Percentiles rank a stretch among this genome's conserved stretches.
Evolutionary conservation across 2,329 filamentous ascomycete genomes (phyloP).

Genomic region (Cladophialophora bantiana): DNA sequence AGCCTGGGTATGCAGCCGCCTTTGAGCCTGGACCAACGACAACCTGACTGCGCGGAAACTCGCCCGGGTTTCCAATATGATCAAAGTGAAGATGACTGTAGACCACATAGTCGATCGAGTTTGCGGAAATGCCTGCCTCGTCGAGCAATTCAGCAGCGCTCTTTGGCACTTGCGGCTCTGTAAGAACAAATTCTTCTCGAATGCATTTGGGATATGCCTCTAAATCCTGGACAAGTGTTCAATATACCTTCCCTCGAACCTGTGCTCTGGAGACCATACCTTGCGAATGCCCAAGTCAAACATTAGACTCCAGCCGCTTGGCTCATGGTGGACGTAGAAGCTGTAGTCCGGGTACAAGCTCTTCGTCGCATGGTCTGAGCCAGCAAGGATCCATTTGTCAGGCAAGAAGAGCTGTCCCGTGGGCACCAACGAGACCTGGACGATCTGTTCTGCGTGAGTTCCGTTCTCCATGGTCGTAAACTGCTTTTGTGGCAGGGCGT

Average conservation of each 20-base stretch:
- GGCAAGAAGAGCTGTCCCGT: background rate
- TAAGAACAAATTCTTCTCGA: background rate
- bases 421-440: constrained; percentile 1
- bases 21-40: constrained; percentile 63
- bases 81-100: constrained; percentile 45
- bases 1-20: constrained; percentile 55
- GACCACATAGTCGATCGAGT: constrained; percentile 30
- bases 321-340: background rate
- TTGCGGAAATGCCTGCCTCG: constrained; percentile 21
- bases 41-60: constrained; percentile 57
- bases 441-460: background rate
- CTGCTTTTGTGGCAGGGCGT: background rate
- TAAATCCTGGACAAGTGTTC: constrained; percentile 3
- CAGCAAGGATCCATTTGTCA: constrained; percentile 1
- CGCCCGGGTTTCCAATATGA: constrained; percentile 59
- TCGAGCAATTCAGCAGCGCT: constrained; percentile 32
- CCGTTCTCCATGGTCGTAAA: background rate
- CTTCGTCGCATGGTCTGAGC: background rate
- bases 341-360: background rate
- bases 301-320: background rate
- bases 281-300: constrained; percentile 1
- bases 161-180: constrained; percentile 24
- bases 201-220: constrained; percentile 15
- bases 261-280: background rate
- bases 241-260: background rate